Percentiles rank a stretch among this genome's conserved stretches.
phyloP scores from a whole-genome alignment of 371 early-diverging fungal genomes.

The Rhizopus sp. region DNA sequence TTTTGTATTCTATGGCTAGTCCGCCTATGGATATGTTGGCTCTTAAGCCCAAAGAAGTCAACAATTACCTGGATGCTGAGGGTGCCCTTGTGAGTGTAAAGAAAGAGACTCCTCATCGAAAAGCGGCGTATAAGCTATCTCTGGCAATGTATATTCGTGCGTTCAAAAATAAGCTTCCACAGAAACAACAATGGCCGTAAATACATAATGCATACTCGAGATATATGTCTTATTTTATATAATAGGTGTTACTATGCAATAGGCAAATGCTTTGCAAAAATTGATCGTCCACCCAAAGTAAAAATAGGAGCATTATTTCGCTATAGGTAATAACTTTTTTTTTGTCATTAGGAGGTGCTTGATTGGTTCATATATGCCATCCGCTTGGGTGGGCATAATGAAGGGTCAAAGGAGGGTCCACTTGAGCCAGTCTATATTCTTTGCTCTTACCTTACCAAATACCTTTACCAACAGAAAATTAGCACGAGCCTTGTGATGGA shows the following conservation, averaged over 20 bases:
- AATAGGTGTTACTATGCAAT: constrained; percentile 58
- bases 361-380: constrained; percentile 49
- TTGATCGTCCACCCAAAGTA: constrained; percentile 49
- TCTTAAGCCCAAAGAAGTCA: constrained; percentile 18
- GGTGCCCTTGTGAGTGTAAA: constrained; percentile 13
- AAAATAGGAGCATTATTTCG: constrained; percentile 1
- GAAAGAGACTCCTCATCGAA: constrained; percentile 18
- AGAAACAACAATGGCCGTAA: constrained; percentile 49
- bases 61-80: constrained; percentile 11
- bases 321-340: constrained; percentile 5
- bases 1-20: constrained; percentile 65
- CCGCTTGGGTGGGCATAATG: constrained; percentile 41
- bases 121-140: constrained; percentile 50
- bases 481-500: constrained; percentile 29
- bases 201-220: not conserved
- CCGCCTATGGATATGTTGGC: constrained; percentile 71
- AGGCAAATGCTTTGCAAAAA: constrained; percentile 63
- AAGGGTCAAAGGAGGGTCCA: constrained; percentile 53
- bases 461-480: constrained; percentile 43
- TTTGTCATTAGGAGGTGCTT: constrained; percentile 37
- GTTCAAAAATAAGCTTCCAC: constrained; percentile 34
- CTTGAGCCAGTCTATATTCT: constrained; percentile 63
- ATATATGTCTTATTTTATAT: not conserved
- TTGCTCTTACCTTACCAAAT: constrained; percentile 59
- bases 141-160: constrained; percentile 37